phyloP scores from a whole-genome alignment of 371 early-diverging fungal genomes.

The Mortierella sp. region DNA sequence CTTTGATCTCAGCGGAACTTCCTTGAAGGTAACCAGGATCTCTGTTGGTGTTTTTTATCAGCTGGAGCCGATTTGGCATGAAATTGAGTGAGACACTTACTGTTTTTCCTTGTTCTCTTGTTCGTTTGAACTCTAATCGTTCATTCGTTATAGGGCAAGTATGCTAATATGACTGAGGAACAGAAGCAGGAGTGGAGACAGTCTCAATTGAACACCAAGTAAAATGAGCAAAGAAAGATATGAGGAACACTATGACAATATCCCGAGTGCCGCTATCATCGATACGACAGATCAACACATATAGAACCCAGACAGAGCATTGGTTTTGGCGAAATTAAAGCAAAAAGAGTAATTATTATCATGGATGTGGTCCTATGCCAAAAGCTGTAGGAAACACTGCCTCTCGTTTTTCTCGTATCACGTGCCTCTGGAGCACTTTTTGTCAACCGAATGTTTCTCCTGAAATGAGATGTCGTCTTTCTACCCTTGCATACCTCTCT shows the following conservation, averaged over 20 bases:
- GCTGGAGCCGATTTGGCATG: no score
- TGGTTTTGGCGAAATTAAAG: slow-evolving; percentile 6
- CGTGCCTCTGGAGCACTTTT: background rate
- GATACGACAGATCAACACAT: slow-evolving; percentile 3
- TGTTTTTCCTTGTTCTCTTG: background rate
- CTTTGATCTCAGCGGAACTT: slow-evolving; percentile 76
- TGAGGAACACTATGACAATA: background rate
- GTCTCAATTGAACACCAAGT: slow-evolving; percentile 39
- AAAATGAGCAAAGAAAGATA: slow-evolving; percentile 1
- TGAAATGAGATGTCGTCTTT: background rate
- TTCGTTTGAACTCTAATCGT: background rate
- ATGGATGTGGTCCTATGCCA: no score
- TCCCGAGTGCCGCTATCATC: background rate
- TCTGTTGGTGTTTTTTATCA: background rate
- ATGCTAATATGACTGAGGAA: slow-evolving; percentile 62
- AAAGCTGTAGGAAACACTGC: no score
- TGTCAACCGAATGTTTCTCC: background rate
- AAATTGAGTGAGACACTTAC: no score
- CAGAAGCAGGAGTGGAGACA: slow-evolving; percentile 67
- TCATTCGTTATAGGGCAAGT: slow-evolving; percentile 55
- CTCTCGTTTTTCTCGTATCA: background rate
- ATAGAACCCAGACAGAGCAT: slow-evolving; percentile 10
- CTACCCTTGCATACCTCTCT: background rate
- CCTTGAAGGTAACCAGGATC: slow-evolving; percentile 60
- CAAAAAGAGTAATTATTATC: background rate